Percentiles rank a stretch among this genome's conserved stretches.
phyloP scores from a whole-genome alignment of 495 filamentous ascomycete species.

The Umbilicaria muhlenbergii region DNA sequence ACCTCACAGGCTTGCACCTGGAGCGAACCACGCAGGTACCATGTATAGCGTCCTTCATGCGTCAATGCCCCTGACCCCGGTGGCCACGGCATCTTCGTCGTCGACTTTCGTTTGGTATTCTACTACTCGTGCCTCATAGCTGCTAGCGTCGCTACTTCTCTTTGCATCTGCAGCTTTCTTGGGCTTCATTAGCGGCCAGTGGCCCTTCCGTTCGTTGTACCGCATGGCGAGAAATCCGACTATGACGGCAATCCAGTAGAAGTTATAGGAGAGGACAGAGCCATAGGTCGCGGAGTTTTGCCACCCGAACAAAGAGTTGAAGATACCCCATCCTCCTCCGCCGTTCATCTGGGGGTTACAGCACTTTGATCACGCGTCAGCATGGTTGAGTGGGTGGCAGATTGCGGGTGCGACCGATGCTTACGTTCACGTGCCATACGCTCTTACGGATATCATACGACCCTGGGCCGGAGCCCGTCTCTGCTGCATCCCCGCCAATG shows the following conservation, averaged over 20 bases:
- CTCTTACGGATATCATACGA: slow-evolving; percentile 75
- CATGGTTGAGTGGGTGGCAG: background rate
- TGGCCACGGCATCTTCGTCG: background rate
- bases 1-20: background rate
- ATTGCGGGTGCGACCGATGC: slow-evolving; percentile 12
- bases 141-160: slow-evolving; percentile 26
- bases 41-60: background rate
- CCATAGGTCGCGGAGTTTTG: slow-evolving; percentile 76
- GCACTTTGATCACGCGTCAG: slow-evolving; percentile 32
- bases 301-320: slow-evolving; percentile 73
- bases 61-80: background rate
- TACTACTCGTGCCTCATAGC: slow-evolving; percentile 7
- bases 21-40: background rate
- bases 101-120: slow-evolving; percentile 1
- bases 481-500: slow-evolving; percentile 57
- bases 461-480: slow-evolving; percentile 62
- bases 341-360: slow-evolving; percentile 58
- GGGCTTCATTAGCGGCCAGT: slow-evolving; percentile 42
- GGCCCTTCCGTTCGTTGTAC: slow-evolving; percentile 51
- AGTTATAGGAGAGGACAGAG: slow-evolving; percentile 60
- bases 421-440: slow-evolving; percentile 83
- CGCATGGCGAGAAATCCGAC: slow-evolving; percentile 42
- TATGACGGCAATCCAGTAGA: slow-evolving; percentile 69
- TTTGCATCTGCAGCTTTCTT: slow-evolving; percentile 22
- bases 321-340: slow-evolving; percentile 78